Conservation (phyloP, 2,329 filamentous ascomycete species). For the Colletotrichum paranaense region DNA sequence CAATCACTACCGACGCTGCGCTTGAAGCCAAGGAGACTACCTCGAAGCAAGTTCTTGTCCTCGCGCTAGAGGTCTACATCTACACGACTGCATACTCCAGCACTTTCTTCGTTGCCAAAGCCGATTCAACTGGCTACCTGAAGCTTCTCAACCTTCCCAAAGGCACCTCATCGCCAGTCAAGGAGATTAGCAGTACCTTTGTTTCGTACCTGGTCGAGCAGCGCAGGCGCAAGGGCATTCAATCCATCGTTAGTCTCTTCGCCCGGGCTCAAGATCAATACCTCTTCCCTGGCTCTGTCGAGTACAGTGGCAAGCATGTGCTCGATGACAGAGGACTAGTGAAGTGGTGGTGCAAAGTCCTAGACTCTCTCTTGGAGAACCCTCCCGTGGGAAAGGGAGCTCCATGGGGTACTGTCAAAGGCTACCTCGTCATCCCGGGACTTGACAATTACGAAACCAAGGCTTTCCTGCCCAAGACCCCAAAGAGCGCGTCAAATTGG, state of each 20-base stretch:
- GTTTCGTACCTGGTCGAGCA: constrained; percentile 78
- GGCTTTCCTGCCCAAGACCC: constrained; percentile 76
- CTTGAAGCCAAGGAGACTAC: constrained; percentile 24
- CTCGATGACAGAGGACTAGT: constrained; percentile 90
- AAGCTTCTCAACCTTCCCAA: constrained; percentile 72
- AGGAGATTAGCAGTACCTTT: constrained; percentile 79
- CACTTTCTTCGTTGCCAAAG: constrained; percentile 95
- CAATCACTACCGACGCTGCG: constrained; percentile 33
- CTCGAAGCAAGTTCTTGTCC: constrained; percentile 71
- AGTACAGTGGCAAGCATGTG: constrained; percentile 88
- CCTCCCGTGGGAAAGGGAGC: constrained; percentile 48
- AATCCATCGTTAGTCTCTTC: constrained; percentile 87
- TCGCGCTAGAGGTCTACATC: constrained; percentile 88
- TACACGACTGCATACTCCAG: constrained; percentile 85
- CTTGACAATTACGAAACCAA: constrained; percentile 84
- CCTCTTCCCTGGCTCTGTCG: constrained; percentile 90
- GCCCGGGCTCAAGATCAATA: constrained; percentile 94
- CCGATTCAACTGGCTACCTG: constrained; percentile 93
- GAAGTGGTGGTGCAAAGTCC: constrained; percentile 93
- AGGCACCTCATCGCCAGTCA: constrained; percentile 77
- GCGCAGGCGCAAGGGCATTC: constrained; percentile 71
- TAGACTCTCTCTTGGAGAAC: constrained; percentile 77
- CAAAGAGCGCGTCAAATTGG: constrained; percentile 66
- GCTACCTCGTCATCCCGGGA: constrained; percentile 88
- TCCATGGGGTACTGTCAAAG: constrained; percentile 66